These are phyloP conservation scores for Bipolaris zeicola DNA, from an alignment of 2,329 filamentous ascomycete species.

Conservation along the genomic window DNA sequence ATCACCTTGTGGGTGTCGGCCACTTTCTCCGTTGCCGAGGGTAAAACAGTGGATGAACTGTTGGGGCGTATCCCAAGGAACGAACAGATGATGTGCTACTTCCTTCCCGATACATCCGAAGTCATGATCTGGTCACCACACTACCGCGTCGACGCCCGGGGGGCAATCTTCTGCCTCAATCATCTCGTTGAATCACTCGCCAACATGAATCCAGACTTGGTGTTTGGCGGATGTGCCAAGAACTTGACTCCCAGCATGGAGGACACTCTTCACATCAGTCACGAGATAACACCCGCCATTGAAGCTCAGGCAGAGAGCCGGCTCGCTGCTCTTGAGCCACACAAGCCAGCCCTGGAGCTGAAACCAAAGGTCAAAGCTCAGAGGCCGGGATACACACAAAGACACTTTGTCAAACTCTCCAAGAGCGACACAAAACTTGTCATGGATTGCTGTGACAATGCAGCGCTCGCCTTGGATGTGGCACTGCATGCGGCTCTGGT, in stretches of 20 bases:
- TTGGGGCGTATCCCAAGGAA: conserved; percentile 32
- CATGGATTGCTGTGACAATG: conserved; percentile 15
- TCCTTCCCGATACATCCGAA: conserved; percentile 26
- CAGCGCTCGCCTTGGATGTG: conserved; percentile 14
- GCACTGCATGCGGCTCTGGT: conserved; percentile 28
- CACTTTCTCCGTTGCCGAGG: conserved; percentile 25
- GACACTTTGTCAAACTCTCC: conserved; percentile 9
- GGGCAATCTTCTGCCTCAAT: conserved; percentile 32
- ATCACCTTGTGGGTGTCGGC: conserved; percentile 32
- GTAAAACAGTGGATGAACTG: conserved; percentile 27
- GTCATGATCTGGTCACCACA: conserved; percentile 33
- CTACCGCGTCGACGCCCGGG: conserved; percentile 34
- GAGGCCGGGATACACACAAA: conserved; percentile 12
- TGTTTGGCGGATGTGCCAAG: conserved; percentile 30
- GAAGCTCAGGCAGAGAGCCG: conserved; percentile 24
- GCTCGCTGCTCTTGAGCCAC: conserved; percentile 24
- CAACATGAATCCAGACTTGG: conserved; percentile 22
- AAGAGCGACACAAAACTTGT: conserved; percentile 19
- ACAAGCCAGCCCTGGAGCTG: conserved; percentile 26
- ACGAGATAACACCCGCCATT: conserved; percentile 21
- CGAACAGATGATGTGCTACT: conserved; percentile 37
- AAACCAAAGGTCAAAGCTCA: conserved; percentile 19
- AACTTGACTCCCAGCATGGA: conserved; percentile 34
- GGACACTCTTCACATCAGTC: conserved; percentile 22
- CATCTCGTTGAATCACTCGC: conserved; percentile 27